Base-by-base conservation (phyloP, 1,284 basidiomycete species). In the Neolentinus lepideus region DNA sequence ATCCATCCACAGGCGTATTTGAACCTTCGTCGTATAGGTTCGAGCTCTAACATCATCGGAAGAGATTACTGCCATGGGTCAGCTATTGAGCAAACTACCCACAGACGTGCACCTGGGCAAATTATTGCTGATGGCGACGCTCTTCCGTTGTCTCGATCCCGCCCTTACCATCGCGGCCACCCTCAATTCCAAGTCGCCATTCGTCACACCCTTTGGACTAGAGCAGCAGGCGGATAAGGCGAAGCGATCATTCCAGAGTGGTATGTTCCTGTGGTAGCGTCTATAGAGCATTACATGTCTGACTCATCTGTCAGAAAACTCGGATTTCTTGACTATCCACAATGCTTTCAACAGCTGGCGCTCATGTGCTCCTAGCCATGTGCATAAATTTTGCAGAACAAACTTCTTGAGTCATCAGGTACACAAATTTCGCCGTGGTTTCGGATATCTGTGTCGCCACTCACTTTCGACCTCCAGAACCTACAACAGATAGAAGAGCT, bases 71-170 rank as follows among this genome's bases (percentile, higher is more conserved):
- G 88, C 94, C 0, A 90, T 99, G 79, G 97, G 97, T 29, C 79
- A 90, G 52, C 76, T 98, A 29, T 77, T 99, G 48, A 93, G 92
- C 73, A 92, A 93, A 67, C 76, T 99, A 48, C 97, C 97, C 0
- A 93, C 92, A 51, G 97, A 99, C 66, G 95, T 99, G 26, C 94
- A 99, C 67, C 82, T 99, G 19, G 95, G 92, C 52, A 98, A 99
- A 73, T 93, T 99, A 68, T 74, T 99, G 21, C 77, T 99, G 26
- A 83, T 90, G 26, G 90, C 95, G 0, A 86, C 90, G 1, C 69
- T 94, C 25, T 92, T 99, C 71, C 84, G 84, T 53, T 98, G 96
- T 67, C 73, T 99, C 56, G 97, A 98, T 67, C 92, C 96, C 1
- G 97, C 95, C 12, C 75, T 99, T 53, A 98, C 96, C 1, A 95